Conservation (phyloP, 192 early-diverging fungal genomes). For the Coemansia sp. region DNA sequence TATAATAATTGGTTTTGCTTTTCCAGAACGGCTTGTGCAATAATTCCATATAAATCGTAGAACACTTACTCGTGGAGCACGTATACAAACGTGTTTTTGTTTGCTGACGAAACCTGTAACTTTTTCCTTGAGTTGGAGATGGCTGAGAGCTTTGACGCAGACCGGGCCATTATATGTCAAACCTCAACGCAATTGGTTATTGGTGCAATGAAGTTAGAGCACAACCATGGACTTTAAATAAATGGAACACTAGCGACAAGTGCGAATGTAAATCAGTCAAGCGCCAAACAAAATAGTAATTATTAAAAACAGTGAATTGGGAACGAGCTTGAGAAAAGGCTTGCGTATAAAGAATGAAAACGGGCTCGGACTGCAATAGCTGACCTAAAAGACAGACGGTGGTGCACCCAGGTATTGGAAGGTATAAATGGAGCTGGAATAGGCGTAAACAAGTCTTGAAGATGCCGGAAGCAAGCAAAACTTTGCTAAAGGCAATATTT, state of each 20-base stretch:
- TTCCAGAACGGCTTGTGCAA: neutral
- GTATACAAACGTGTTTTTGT: conserved; percentile 30
- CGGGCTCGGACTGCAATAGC: neutral
- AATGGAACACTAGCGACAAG: neutral
- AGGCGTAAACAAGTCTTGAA: neutral
- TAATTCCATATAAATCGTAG: neutral
- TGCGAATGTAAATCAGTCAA: neutral
- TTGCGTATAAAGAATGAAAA: neutral
- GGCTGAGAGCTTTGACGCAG: neutral
- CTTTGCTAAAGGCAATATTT: neutral
- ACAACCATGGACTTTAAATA: neutral
- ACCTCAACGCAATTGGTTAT: neutral
- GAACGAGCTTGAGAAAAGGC: conserved; percentile 2
- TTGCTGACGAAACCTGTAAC: conserved; percentile 13
- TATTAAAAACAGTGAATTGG: conserved; percentile 12
- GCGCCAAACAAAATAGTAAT: neutral
- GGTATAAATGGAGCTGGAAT: neutral
- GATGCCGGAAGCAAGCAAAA: neutral
- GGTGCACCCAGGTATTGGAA: neutral
- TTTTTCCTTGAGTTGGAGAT: neutral
- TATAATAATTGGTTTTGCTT: neutral
- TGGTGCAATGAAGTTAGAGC: neutral
- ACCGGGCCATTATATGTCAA: conserved; percentile 16
- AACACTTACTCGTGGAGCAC: conserved; percentile 24
- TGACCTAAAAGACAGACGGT: neutral